A percentile compares a stretch with the other conserved stretches of the same genome.
Evolutionary conservation across 192 early-diverging fungal genomes (phyloP).

Genomic region (Backusella tarrabulga): DNA sequence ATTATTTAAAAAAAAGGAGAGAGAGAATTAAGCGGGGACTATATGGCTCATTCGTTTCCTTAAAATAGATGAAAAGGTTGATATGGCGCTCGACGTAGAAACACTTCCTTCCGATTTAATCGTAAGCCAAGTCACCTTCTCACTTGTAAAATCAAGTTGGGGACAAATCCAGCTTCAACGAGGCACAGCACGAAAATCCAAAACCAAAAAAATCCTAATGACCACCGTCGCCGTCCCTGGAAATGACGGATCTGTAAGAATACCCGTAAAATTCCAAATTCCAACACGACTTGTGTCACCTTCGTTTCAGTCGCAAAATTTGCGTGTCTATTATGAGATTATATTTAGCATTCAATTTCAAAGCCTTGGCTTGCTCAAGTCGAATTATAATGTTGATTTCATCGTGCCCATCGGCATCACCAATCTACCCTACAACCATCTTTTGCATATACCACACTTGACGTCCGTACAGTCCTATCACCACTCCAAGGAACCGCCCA

Average conservation of each 20-base stretch:
- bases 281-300: slow-evolving; percentile 38
- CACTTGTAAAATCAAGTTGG: slow-evolving; percentile 29
- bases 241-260: neutral
- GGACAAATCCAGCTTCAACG: slow-evolving; percentile 28
- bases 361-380: slow-evolving; percentile 9
- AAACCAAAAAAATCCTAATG: slow-evolving; percentile 18
- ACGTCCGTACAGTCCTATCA: slow-evolving; percentile 25
- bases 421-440: slow-evolving; percentile 31
- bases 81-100: slow-evolving; percentile 15
- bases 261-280: slow-evolving; percentile 23
- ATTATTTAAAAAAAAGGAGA: neutral
- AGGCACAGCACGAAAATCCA: slow-evolving; percentile 19
- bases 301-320: slow-evolving; percentile 32
- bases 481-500: slow-evolving; percentile 21
- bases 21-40: neutral
- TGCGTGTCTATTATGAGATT: slow-evolving; percentile 36
- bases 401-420: slow-evolving; percentile 35
- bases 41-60: neutral
- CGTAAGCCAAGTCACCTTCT: slow-evolving; percentile 18
- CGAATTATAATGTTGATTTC: slow-evolving; percentile 19
- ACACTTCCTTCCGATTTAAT: slow-evolving; percentile 19
- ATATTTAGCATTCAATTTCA: slow-evolving; percentile 24
- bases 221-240: neutral
- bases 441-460: slow-evolving; percentile 24
- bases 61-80: slow-evolving; percentile 16